A percentile compares a stretch with the other conserved stretches of the same genome.
Conservation (phyloP, 179 eudicot genomes). For the Camellia oleifera region DNA sequence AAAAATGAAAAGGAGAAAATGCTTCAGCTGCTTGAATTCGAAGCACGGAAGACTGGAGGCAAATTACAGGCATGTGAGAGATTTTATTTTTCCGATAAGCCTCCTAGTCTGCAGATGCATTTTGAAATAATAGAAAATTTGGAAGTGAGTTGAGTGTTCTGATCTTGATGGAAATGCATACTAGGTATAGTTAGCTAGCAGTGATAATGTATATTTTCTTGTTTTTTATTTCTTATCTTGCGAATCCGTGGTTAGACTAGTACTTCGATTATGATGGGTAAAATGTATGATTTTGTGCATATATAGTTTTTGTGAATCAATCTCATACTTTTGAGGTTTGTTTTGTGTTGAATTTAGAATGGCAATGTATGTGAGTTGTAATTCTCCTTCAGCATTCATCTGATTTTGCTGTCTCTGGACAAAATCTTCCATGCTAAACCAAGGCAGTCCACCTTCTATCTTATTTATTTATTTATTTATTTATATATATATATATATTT, state of each 20-base stretch:
- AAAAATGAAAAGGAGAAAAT: slow-evolving; percentile 66
- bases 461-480: no score
- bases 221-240: no score
- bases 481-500: no score
- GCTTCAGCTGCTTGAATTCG: slow-evolving; percentile 39
- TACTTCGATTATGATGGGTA: background rate
- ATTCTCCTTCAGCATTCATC: background rate
- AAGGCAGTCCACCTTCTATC: no score
- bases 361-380: background rate
- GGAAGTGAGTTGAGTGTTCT: slow-evolving; percentile 39
- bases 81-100: slow-evolving; percentile 52
- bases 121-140: slow-evolving; percentile 73
- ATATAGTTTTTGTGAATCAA: background rate
- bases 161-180: background rate
- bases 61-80: slow-evolving; percentile 58
- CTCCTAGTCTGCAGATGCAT: slow-evolving; percentile 83
- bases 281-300: background rate
- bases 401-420: background rate
- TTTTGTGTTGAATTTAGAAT: background rate
- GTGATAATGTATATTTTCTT: background rate
- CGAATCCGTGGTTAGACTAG: no score
- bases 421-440: background rate
- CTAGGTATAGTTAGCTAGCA: background rate
- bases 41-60: slow-evolving; percentile 40
- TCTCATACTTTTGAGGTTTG: background rate